Evolutionary conservation across 2,329 filamentous ascomycete species (phyloP).

Genomic region (Teratosphaeria pseudoeucalypti): DNA sequence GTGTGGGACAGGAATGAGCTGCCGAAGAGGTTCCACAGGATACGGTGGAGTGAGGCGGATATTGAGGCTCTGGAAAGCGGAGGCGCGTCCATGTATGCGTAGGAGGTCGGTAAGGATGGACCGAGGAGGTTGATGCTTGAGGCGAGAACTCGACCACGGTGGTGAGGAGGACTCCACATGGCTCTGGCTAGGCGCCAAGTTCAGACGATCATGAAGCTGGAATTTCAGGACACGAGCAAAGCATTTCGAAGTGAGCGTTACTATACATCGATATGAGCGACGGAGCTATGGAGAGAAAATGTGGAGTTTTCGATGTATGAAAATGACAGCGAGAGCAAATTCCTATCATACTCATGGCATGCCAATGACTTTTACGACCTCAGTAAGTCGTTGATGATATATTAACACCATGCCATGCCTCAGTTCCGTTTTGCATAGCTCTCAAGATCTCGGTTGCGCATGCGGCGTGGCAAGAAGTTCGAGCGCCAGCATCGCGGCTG

Average conservation of each 20-base stretch:
- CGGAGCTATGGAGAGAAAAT: not conserved
- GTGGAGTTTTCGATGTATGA: not conserved
- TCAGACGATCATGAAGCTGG: not conserved
- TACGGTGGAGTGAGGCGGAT: constrained; percentile 65
- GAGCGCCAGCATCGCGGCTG: not conserved
- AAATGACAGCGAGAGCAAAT: not conserved
- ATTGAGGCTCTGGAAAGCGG: constrained; percentile 95
- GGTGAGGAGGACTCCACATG: not conserved
- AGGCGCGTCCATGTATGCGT: constrained; percentile 48
- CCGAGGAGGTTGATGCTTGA: not conserved
- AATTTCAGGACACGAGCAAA: not conserved
- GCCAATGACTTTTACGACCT: not conserved
- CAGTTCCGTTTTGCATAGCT: not conserved
- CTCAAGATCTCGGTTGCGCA: not conserved
- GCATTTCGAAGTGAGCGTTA: not conserved
- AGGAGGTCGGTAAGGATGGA: not conserved
- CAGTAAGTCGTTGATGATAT: not conserved
- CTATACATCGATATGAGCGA: not conserved
- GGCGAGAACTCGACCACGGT: not conserved
- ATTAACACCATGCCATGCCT: not conserved
- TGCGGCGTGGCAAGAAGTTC: not conserved
- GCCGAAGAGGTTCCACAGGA: constrained; percentile 69
- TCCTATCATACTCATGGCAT: not conserved
- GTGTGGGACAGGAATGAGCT: constrained; percentile 87
- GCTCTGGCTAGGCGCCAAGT: no score